Evolutionary conservation across 202 grass and related monocot genomes (phyloP), one percentile per base, ranked within the genome.

Genomic region (Panicum hallii): DNA sequence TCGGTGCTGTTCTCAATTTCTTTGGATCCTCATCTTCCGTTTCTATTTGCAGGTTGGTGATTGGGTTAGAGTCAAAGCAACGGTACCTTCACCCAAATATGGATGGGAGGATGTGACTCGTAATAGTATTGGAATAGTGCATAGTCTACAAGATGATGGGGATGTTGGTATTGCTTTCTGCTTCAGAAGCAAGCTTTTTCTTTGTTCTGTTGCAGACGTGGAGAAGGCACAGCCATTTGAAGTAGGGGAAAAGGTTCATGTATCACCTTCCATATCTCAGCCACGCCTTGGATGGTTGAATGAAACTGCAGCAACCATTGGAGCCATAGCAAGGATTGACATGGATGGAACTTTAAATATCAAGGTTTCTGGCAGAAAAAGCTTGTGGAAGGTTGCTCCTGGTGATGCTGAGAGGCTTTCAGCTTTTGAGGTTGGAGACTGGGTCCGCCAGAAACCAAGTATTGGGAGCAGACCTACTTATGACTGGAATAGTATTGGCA

Each of bases 301-400:
- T 87, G 97, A 97, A 90, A 91, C 93, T 90, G 93, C 97, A 73
- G 97, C 97, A 22, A 96, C 93, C 32, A 92, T 99, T 87, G 97
- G 97, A 54, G 81, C 84, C 17, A 96, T 99, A 81, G 82, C 88
- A 76, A 90, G 90, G 77, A 96, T 99, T 81, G 97, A 99, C 77
- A 96, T 99, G 97, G 93, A 99, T 89, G 97, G 97, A 47, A 99
- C 91, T 62, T 70, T 99, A 78, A 99, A 99, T 89, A 92, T 99
- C 63, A 94, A 90, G 84, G 97, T 99, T 88, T 90, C 97, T 16
- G 93, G 97, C 28, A 92, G 97, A 84, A 99, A 84, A 62, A 91
- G 77, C 65, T 88, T 97, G 79, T 99, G 97, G 97, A 99, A 97
- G 88, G 97, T 99, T 54, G 97, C 93, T 82, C 97, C 97, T 81